Conservation (phyloP, 2,329 filamentous ascomycete genomes). For the Aspergillus sp. region DNA sequence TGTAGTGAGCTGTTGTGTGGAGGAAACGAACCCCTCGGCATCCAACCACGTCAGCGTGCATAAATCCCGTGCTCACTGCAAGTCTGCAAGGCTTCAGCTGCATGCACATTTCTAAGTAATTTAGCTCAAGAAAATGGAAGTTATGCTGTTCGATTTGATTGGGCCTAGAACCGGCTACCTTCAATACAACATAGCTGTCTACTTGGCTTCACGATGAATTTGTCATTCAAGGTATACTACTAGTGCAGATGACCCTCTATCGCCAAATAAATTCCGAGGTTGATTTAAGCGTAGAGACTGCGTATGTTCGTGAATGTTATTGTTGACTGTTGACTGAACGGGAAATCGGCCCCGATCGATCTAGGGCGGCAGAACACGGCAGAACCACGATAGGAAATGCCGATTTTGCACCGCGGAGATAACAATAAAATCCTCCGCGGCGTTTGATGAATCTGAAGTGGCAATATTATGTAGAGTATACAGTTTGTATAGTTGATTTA, state of each 20-base stretch:
- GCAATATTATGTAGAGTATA: not conserved
- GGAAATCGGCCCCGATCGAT: not conserved
- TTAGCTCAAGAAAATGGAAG: not conserved
- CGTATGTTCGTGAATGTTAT: not conserved
- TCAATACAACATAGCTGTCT: not conserved
- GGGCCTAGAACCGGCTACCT: too few species aligned
- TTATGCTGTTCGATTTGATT: not conserved
- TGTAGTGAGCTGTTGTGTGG: not conserved
- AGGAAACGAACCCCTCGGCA: constrained; percentile 7
- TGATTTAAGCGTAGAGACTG: not conserved
- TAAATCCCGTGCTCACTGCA: not conserved
- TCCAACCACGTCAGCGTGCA: constrained; percentile 25
- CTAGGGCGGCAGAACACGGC: not conserved
- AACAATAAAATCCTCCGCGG: not conserved
- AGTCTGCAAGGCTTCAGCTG: not conserved
- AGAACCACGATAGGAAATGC: not conserved
- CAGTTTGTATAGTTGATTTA: not conserved
- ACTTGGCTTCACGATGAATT: not conserved
- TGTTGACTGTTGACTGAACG: not conserved
- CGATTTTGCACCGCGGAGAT: not conserved
- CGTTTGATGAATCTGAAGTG: not conserved
- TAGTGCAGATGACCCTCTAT: not conserved
- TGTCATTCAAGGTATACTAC: not conserved
- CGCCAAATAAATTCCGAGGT: not conserved
- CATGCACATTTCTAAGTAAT: too few species aligned